A percentile compares a stretch with the other conserved stretches of the same genome.
Conservation (phyloP, 2,329 filamentous ascomycete genomes). For the Microdochium paspali region DNA sequence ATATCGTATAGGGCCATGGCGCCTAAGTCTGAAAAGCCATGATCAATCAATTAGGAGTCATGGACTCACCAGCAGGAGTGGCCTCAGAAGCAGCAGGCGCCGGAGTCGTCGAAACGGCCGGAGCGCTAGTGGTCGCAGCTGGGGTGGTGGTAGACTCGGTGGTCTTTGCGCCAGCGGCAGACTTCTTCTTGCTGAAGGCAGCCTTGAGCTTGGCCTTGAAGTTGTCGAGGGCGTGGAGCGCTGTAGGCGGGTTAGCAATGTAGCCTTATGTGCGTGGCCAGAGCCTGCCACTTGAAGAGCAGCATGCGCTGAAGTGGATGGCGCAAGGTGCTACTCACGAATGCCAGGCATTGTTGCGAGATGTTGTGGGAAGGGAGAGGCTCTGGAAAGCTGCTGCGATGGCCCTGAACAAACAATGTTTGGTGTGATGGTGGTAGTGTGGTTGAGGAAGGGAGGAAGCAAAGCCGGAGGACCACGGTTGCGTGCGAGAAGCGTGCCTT, state of each 20-base stretch:
- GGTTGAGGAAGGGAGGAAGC: too few species aligned
- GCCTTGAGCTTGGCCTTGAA: conserved; percentile 1
- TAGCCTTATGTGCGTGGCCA: neutral
- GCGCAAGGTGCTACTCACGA: neutral
- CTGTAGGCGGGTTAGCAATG: neutral
- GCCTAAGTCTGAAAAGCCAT: too few species aligned
- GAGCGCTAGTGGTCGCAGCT: neutral
- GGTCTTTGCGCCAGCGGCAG: neutral
- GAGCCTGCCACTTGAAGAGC: neutral
- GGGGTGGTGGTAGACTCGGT: neutral
- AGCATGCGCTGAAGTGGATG: neutral
- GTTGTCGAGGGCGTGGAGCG: neutral
- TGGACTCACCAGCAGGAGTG: neutral
- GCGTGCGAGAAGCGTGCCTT: too few species aligned
- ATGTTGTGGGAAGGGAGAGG: neutral
- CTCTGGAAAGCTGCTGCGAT: neutral
- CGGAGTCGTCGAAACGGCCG: neutral
- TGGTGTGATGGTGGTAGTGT: too few species aligned
- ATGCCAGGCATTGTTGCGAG: neutral
- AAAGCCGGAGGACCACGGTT: too few species aligned
- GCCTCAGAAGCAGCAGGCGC: neutral
- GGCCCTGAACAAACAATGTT: too few species aligned
- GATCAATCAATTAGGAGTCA: too few species aligned
- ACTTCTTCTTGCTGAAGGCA: neutral
- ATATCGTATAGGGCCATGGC: too few species aligned